These are phyloP conservation scores for Smallanthus sonchifolius DNA, from an alignment of 129 eudicot species.

Conservation along the genomic window DNA sequence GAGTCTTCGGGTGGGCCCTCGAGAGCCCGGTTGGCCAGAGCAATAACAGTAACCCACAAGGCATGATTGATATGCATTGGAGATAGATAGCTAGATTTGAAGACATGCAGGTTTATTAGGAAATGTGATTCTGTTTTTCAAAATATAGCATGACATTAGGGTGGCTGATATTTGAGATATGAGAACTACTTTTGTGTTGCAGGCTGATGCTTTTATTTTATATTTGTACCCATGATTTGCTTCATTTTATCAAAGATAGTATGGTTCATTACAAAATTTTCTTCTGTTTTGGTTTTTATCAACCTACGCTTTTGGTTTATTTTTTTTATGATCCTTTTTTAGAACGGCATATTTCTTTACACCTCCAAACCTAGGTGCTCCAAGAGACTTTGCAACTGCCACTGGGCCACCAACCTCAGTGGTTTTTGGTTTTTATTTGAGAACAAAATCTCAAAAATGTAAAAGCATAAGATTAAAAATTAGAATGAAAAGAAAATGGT, in stretches of 20 bases:
- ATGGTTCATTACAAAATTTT: neutral
- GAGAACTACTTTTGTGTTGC: too few species aligned
- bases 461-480: too few species aligned
- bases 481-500: too few species aligned
- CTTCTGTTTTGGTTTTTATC: too few species aligned
- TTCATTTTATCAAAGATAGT: neutral
- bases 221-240: neutral
- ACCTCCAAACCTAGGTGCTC: too few species aligned
- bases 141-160: neutral
- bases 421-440: too few species aligned
- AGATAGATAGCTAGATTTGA: slow-evolving; percentile 25
- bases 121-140: neutral
- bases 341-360: too few species aligned
- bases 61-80: slow-evolving; percentile 36
- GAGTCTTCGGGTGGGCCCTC: slow-evolving; percentile 45
- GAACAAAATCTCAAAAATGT: too few species aligned
- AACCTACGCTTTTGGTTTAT: too few species aligned
- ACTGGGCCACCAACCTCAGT: too few species aligned
- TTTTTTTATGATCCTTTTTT: too few species aligned
- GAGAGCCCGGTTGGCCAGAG: slow-evolving; percentile 37
- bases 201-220: neutral
- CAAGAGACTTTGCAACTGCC: too few species aligned
- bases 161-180: neutral
- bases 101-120: slow-evolving; percentile 12
- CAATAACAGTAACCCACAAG: slow-evolving; percentile 26